phyloP scores from a whole-genome alignment of 208 protist species.

The Trypanosoma platydactyli region DNA sequence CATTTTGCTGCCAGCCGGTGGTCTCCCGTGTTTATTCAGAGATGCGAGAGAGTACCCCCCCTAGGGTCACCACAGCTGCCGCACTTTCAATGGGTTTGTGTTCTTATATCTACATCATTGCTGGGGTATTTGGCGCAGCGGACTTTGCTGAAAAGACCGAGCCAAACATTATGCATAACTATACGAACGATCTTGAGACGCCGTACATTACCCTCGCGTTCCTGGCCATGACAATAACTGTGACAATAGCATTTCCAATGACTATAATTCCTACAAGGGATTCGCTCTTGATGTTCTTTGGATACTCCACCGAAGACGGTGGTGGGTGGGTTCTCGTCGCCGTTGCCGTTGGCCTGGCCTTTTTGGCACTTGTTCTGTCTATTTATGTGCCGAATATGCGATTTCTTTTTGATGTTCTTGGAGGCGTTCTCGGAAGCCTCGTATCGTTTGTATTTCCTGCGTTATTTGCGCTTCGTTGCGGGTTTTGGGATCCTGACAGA shows the following conservation, averaged over 20 bases:
- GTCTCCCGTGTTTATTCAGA: constrained; percentile 73
- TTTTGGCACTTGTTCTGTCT: constrained; percentile 63
- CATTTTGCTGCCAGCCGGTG: constrained; percentile 83
- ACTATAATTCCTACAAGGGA: constrained; percentile 80
- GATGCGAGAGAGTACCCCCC: constrained; percentile 51
- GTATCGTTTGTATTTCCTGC: constrained; percentile 79
- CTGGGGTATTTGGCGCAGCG: constrained; percentile 64
- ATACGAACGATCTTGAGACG: constrained; percentile 41
- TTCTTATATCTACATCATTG: constrained; percentile 66
- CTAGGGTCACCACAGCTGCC: constrained; percentile 56
- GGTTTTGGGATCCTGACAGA: constrained; percentile 36
- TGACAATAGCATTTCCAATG: constrained; percentile 86
- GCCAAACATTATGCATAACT: constrained; percentile 81
- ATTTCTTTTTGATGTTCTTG: constrained; percentile 76
- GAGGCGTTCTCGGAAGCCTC: constrained; percentile 67
- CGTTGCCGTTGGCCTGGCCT: constrained; percentile 48
- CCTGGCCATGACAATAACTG: constrained; percentile 61
- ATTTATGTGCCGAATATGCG: constrained; percentile 74
- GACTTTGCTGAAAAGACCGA: constrained; percentile 60
- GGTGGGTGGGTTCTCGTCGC: constrained; percentile 36
- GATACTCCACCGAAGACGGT: constrained; percentile 51
- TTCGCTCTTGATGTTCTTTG: constrained; percentile 57
- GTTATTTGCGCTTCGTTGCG: constrained; percentile 62
- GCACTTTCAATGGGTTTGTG: constrained; percentile 55
- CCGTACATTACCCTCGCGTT: constrained; percentile 62